Evolutionary conservation across 129 eudicot genomes (phyloP).

Genomic region (Helichrysum umbraculigerum): DNA sequence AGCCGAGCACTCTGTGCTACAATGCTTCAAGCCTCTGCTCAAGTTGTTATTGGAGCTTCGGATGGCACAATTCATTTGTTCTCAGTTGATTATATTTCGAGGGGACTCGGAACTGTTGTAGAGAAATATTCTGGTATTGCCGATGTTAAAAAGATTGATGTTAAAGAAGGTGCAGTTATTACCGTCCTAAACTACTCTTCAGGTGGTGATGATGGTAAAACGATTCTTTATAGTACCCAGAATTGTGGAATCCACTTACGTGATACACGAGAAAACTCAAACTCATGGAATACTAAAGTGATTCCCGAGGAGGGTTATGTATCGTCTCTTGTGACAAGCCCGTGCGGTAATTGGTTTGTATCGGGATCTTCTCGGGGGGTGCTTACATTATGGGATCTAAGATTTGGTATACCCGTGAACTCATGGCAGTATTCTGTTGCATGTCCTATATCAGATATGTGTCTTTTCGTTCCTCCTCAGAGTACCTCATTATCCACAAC

Average conservation of each 20-base stretch:
- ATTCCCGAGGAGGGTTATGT: slow-evolving; percentile 80
- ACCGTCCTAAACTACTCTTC: slow-evolving; percentile 73
- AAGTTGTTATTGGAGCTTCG: slow-evolving; percentile 85
- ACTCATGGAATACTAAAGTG: slow-evolving; percentile 69
- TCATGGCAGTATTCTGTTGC: slow-evolving; percentile 79
- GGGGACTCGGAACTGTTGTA: slow-evolving; percentile 79
- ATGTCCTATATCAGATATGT: slow-evolving; percentile 73
- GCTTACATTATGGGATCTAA: slow-evolving; percentile 92
- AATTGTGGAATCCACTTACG: slow-evolving; percentile 82
- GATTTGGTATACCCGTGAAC: slow-evolving; percentile 90
- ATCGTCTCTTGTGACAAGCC: slow-evolving; percentile 76
- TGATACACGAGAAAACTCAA: slow-evolving; percentile 66
- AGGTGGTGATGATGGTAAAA: slow-evolving; percentile 53
- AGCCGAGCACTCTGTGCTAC: slow-evolving; percentile 73
- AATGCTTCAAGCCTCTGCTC: slow-evolving; percentile 77
- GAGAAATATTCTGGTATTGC: slow-evolving; percentile 90
- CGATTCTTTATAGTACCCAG: slow-evolving; percentile 83
- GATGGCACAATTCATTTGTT: slow-evolving; percentile 85
- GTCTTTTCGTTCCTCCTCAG: slow-evolving; percentile 79
- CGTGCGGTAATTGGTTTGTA: slow-evolving; percentile 97
- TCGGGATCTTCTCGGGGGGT: slow-evolving; percentile 96
- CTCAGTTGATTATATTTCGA: slow-evolving; percentile 77
- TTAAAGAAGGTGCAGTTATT: slow-evolving; percentile 80
- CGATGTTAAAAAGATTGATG: slow-evolving; percentile 58
- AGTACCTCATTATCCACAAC: slow-evolving; percentile 56